A percentile compares a stretch with the other conserved stretches of the same genome.
These are phyloP conservation scores for Scytalidium lignicola DNA, from an alignment of 2,329 filamentous ascomycete species.

Conservation along the genomic window DNA sequence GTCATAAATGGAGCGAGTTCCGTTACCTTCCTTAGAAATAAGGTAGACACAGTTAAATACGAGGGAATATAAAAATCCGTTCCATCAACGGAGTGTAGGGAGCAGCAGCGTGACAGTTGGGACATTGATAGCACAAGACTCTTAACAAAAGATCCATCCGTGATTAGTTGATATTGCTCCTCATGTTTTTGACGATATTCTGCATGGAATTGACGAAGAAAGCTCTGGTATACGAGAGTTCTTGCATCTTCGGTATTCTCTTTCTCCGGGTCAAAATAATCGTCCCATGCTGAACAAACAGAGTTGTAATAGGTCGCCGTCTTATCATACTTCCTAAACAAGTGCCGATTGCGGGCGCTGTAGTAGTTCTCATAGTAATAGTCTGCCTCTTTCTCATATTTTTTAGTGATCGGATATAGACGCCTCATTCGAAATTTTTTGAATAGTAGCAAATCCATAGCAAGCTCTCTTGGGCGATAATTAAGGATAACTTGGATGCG, in stretches of 20 bases:
- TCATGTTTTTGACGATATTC: background rate
- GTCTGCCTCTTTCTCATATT: background rate
- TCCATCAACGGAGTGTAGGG: background rate
- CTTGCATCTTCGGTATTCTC: background rate
- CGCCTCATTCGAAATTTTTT: background rate
- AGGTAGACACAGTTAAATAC: background rate
- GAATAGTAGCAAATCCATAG: background rate
- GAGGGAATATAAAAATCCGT: background rate
- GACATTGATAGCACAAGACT: slow-evolving; percentile 1
- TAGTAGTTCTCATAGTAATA: background rate
- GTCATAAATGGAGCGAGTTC: slow-evolving; percentile 2
- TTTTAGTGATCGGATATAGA: no score
- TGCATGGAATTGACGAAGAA: background rate
- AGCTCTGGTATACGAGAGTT: background rate
- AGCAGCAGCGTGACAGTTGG: background rate
- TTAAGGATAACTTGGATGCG: background rate
- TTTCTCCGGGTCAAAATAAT: background rate
- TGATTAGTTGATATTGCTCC: slow-evolving; percentile 3
- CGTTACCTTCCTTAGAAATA: background rate
- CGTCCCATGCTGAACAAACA: background rate
- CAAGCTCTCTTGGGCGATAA: background rate
- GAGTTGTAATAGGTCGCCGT: background rate
- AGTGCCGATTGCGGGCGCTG: background rate
- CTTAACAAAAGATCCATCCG: slow-evolving; percentile 2
- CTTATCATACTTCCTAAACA: background rate